Conservation (phyloP, 2,329 filamentous ascomycete genomes). For the Aureobasidium lini region DNA sequence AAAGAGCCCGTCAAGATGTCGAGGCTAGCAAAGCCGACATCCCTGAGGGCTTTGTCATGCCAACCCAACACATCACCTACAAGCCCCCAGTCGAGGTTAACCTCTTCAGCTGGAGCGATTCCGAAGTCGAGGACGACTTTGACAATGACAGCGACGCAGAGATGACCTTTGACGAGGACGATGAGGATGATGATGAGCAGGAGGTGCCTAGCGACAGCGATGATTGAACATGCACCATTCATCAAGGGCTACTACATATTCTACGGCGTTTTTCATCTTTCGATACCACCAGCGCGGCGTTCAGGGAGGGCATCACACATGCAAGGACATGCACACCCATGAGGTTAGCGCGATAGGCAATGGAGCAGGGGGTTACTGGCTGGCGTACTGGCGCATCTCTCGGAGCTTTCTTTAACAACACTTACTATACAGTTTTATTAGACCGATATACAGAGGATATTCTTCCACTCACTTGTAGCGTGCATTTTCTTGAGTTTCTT, state of each 20-base stretch:
- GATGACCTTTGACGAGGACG: constrained; percentile 47
- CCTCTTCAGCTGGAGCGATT: constrained; percentile 64
- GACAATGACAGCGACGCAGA: constrained; percentile 57
- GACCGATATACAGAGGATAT: neutral
- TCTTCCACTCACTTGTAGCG: neutral
- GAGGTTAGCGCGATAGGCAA: neutral
- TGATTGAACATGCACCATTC: neutral
- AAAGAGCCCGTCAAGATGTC: constrained; percentile 60
- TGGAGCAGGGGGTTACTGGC: neutral
- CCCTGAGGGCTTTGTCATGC: constrained; percentile 73
- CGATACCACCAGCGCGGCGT: constrained; percentile 10
- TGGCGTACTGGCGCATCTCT: constrained; percentile 3
- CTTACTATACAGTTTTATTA: constrained; percentile 1
- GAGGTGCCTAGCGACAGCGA: constrained; percentile 52
- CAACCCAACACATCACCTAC: constrained; percentile 58
- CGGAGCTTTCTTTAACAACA: neutral
- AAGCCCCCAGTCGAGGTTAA: constrained; percentile 49
- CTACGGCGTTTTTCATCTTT: constrained; percentile 3
- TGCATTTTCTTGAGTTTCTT: neutral
- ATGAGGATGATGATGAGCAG: constrained; percentile 53
- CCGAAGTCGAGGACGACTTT: constrained; percentile 59
- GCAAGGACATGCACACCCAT: neutral
- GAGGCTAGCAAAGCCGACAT: constrained; percentile 71
- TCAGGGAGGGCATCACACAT: neutral
- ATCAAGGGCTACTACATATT: neutral